phyloP scores from a whole-genome alignment of 1,139 yeast species.

The Suhomyces bokatorum region DNA sequence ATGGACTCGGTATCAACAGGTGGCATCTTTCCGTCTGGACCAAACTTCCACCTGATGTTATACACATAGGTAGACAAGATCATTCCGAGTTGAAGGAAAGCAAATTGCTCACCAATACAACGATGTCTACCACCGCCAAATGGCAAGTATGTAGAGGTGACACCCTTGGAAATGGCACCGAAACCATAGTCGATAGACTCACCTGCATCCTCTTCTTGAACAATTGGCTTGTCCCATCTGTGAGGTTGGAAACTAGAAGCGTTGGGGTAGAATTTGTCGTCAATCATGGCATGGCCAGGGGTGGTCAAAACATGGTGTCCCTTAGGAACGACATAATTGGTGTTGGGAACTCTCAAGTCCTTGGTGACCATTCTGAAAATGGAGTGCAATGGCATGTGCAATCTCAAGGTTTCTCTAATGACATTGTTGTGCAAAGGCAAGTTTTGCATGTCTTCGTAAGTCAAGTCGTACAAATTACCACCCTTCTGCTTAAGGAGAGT shows the following conservation, averaged over 20 bases:
- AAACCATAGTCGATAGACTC: slow-evolving; percentile 88
- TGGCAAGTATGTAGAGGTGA: slow-evolving; percentile 91
- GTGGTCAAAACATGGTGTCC: slow-evolving; percentile 90
- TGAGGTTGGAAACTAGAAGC: slow-evolving; percentile 74
- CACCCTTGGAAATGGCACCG: slow-evolving; percentile 95
- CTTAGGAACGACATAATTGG: slow-evolving; percentile 78
- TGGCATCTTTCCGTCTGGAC: slow-evolving; percentile 61
- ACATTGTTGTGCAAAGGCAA: slow-evolving; percentile 80
- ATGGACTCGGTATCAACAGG: slow-evolving; percentile 82
- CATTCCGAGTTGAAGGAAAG: slow-evolving; percentile 90
- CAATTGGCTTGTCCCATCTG: slow-evolving; percentile 67
- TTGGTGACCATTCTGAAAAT: slow-evolving; percentile 87
- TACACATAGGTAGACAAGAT: slow-evolving; percentile 74
- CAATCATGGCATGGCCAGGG: slow-evolving; percentile 87
- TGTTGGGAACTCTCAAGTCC: slow-evolving; percentile 76
- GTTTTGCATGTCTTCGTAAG: slow-evolving; percentile 80
- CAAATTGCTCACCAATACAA: slow-evolving; percentile 99
- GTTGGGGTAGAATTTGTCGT: slow-evolving; percentile 74
- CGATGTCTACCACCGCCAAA: slow-evolving; percentile 99
- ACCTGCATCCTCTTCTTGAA: slow-evolving; percentile 18
- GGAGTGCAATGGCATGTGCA: slow-evolving; percentile 96
- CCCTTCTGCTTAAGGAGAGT: slow-evolving; percentile 52
- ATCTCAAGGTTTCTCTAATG: slow-evolving; percentile 89
- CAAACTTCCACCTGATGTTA: slow-evolving; percentile 74
- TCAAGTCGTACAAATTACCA: slow-evolving; percentile 50